These are phyloP conservation scores for Monosporascus cannonballus DNA, from an alignment of 2,329 filamentous ascomycete genomes.

Conservation along the genomic window DNA sequence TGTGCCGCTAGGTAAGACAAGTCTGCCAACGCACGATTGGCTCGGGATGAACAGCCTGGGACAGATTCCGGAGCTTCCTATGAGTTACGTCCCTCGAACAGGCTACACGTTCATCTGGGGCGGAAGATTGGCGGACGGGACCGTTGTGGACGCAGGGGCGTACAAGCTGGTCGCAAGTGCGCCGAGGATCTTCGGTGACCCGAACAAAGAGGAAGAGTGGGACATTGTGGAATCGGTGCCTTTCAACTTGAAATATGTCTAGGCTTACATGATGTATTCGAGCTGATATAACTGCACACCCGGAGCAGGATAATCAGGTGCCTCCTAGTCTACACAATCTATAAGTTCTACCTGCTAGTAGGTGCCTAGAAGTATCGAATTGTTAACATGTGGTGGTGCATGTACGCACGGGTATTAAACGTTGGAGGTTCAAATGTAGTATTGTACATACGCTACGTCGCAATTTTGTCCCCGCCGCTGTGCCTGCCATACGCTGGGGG, in stretches of 20 bases:
- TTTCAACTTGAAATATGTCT: conserved; percentile 1
- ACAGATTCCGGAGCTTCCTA: not conserved
- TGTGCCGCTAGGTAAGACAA: not conserved
- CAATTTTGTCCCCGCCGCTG: too few species aligned
- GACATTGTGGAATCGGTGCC: conserved; percentile 1
- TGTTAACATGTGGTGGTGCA: too few species aligned
- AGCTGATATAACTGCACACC: too few species aligned
- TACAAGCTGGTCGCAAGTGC: conserved; percentile 1
- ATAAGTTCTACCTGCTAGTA: too few species aligned
- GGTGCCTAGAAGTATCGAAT: too few species aligned
- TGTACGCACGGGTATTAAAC: too few species aligned
- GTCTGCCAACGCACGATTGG: not conserved
- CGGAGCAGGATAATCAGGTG: too few species aligned
- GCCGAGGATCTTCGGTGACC: conserved; percentile 2
- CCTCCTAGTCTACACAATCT: too few species aligned
- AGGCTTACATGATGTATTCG: not conserved
- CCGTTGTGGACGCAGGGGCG: not conserved
- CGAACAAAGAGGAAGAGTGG: not conserved
- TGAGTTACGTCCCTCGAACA: not conserved
- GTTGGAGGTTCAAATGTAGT: too few species aligned
- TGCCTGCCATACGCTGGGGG: too few species aligned
- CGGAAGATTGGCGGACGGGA: conserved; percentile 2
- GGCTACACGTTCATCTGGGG: not conserved
- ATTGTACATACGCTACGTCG: too few species aligned
- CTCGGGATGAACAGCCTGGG: not conserved